Evolutionary conservation across 257 asterid genomes (phyloP), one percentile per base, ranked within the genome.

Genomic region (Fraxinus cuspidata): DNA sequence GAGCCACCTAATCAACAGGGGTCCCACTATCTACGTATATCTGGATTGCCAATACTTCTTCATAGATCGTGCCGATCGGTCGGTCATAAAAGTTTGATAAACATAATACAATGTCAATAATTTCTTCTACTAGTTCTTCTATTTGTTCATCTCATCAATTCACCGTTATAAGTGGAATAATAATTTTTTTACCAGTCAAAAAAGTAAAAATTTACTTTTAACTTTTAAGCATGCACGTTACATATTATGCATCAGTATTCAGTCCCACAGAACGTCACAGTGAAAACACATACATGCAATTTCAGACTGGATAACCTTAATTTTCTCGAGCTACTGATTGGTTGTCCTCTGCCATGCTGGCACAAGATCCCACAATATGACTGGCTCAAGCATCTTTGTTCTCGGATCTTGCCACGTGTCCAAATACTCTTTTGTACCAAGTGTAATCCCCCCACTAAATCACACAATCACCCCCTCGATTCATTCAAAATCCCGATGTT

Each of bases 311-410:
- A 63, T 64, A 82, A 91, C 97, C 98, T 93, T 91, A 93, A 93
- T 90, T 86, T 90, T 74, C 79, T 93, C 97, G 97, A 93, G 84
- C 66, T 85, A 82, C 83, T 84, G 90, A 91, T 89, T 91, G 96
- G 94, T 79, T 89, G 84, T 68, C 53, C 53, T 47, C 84, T 82
- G 91, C 91, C 97, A 92, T 89, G 94, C 71, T 66, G 90, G 89
- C 83, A 15, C 89, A 47, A 89, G 96, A 90, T 89, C 92, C 97
- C 88, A 87, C 90, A 63, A 84, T 77, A 87, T 90, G 93, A 91
- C 90, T 93, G 96, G 96, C 80, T 86, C 65, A 19, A 27, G 25
- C 51, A 31, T 85, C 74, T 38, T 31, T 47, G 25, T 21, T 21
- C 1, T 68, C 73, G 79, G 76, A 65, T 38, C 58, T 23, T 71